Evolutionary conservation across 306 rosid genomes (phyloP), one percentile per base, ranked within the genome.

Genomic region (Begonia peltatifolia): DNA sequence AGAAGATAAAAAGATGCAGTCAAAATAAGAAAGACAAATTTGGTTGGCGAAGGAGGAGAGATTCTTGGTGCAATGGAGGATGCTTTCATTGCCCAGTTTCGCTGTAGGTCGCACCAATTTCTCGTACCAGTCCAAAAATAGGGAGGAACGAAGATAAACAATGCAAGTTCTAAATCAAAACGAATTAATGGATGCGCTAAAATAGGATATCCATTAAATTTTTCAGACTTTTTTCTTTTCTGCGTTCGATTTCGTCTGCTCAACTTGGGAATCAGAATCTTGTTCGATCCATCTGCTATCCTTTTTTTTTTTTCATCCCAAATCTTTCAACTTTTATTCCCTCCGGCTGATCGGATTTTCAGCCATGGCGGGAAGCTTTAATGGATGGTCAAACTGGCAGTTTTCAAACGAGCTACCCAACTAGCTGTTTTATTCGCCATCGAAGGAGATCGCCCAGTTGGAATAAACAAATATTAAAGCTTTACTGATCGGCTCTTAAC

Each of bases 301-400:
- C 23, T 0, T 30, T 42, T 17, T 44, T 44, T n/a, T 44, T 44
- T n/a, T 10, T 44, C 14, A 6, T 1, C 13, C 47, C 3, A 6
- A 6, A 44, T 44, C n/a, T 44, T 44, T 44, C 48, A 25, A 0
- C 6, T 30, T 12, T 44, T 44, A 0, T n/a, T 44, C 48, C 48
- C 48, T 10, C 48, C 38, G 38, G 38, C 38, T 5, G 0, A 25
- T 25, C 35, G 35, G 6, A 2, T 47, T 60, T 25, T 13, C 69
- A 51, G 41, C 15, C 65, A 57, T 51, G 55, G 51, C 70, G 60
- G 20, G 47, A 42, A 57, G 71, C 69, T 73, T 70, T 67, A 63
- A 36, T 48, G 54, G 52, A 52, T 68, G 78, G 61, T 57, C 66
- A 12, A 12, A 42, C 41, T 18, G 46, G 53, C 61, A 50, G 69